Evolutionary conservation across 179 eudicot genomes (phyloP).

Genomic region (Gypsophila paniculata): DNA sequence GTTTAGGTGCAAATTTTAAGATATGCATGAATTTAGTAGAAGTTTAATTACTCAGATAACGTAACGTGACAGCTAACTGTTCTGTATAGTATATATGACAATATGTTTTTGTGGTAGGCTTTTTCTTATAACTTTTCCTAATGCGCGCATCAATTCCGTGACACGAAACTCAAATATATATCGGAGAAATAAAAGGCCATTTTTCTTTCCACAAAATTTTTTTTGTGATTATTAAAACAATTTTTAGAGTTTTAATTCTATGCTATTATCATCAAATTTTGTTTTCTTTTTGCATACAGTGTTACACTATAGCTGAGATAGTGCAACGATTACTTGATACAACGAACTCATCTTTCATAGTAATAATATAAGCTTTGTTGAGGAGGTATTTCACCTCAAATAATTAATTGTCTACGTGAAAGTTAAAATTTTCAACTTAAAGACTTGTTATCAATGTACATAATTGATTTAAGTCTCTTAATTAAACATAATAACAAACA

Average conservation of each 20-base stretch:
- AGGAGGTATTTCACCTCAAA: not conserved
- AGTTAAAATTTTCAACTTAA: not conserved
- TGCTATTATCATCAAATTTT: too few species aligned
- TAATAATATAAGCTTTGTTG: not conserved
- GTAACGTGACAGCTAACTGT: conserved; percentile 19
- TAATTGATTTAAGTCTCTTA: too few species aligned
- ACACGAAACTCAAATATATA: too few species aligned
- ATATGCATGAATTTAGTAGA: not conserved
- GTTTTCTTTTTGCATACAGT: not conserved
- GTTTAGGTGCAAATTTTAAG: not conserved
- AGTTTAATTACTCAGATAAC: not conserved
- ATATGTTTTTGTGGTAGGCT: not conserved
- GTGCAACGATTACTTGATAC: not conserved
- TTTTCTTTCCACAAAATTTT: not conserved
- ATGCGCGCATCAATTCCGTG: not conserved
- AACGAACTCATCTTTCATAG: not conserved
- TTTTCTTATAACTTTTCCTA: not conserved
- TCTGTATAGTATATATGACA: not conserved
- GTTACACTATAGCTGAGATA: not conserved
- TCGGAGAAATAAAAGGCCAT: not conserved
- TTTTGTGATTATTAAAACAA: not conserved
- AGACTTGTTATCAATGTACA: too few species aligned
- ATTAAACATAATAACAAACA: too few species aligned
- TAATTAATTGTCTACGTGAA: not conserved
- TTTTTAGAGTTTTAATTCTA: too few species aligned